Conservation (phyloP, 345 rosid genomes). For the Populus nigra region DNA sequence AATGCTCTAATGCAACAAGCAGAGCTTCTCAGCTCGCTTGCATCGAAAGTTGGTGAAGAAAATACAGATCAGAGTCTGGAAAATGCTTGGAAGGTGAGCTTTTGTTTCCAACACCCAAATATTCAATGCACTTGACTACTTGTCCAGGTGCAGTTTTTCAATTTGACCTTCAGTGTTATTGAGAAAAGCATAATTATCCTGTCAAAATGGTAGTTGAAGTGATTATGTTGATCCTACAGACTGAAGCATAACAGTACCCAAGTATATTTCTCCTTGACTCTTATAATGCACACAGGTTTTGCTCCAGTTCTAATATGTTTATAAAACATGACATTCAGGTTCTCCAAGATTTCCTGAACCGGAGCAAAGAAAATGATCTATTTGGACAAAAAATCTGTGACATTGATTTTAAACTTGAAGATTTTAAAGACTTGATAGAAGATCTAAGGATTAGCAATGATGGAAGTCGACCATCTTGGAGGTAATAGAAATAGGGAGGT, state of each 20-base stretch:
- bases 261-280: background rate
- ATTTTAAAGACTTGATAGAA: slow-evolving; percentile 64
- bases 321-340: slow-evolving; percentile 43
- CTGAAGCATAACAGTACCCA: background rate
- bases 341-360: slow-evolving; percentile 70
- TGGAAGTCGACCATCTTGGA: slow-evolving; percentile 69
- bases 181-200: background rate
- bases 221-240: background rate
- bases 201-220: background rate
- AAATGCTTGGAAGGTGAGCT: slow-evolving; percentile 89
- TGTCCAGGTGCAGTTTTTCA: background rate
- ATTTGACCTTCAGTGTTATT: background rate
- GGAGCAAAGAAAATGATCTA: slow-evolving; percentile 59
- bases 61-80: slow-evolving; percentile 83
- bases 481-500: slow-evolving; percentile 40
- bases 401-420: slow-evolving; percentile 64
- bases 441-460: slow-evolving; percentile 56
- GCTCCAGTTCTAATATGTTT: slow-evolving; percentile 12
- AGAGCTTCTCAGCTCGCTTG: slow-evolving; percentile 78
- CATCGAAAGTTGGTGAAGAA: slow-evolving; percentile 66
- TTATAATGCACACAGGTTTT: slow-evolving; percentile 1
- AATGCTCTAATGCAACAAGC: slow-evolving; percentile 85
- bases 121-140: background rate
- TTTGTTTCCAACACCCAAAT: slow-evolving; percentile 1
- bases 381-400: slow-evolving; percentile 51